Percentiles rank a stretch among this genome's conserved stretches.
phyloP scores from a whole-genome alignment of 2,329 filamentous ascomycete genomes.

The Cladosporium sp. region DNA sequence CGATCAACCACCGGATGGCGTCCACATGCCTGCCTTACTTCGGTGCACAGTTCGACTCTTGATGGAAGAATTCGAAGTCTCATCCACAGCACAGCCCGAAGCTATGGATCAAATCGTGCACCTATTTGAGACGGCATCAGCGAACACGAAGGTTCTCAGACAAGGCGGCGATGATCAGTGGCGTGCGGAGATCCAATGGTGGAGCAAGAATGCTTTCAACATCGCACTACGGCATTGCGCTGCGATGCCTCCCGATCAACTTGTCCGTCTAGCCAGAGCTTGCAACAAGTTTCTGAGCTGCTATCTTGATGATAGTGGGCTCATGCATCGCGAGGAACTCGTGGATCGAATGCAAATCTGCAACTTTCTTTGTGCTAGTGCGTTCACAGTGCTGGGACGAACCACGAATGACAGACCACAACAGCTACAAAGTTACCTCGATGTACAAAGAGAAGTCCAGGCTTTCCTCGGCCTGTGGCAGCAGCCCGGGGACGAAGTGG shows the following conservation, averaged over 20 bases:
- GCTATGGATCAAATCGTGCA: slow-evolving; percentile 50
- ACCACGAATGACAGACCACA: slow-evolving; percentile 40
- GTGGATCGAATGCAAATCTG: slow-evolving; percentile 62
- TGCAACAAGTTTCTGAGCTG: slow-evolving; percentile 35
- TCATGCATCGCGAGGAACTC: slow-evolving; percentile 29
- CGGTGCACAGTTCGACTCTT: slow-evolving; percentile 51
- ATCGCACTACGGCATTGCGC: slow-evolving; percentile 61
- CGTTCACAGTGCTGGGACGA: slow-evolving; percentile 46
- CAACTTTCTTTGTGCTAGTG: slow-evolving; percentile 58
- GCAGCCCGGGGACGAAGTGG: slow-evolving; percentile 23
- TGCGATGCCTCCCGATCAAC: slow-evolving; percentile 51
- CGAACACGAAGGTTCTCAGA: slow-evolving; percentile 41
- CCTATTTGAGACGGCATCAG: slow-evolving; percentile 49
- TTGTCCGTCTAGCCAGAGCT: slow-evolving; percentile 52
- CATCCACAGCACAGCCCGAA: slow-evolving; percentile 23
- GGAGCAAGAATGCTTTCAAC: slow-evolving; percentile 78
- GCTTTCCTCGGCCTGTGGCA: not conserved
- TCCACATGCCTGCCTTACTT: slow-evolving; percentile 62
- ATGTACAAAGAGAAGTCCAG: slow-evolving; percentile 59
- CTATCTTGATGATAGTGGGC: slow-evolving; percentile 18
- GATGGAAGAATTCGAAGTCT: slow-evolving; percentile 38
- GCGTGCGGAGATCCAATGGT: slow-evolving; percentile 71
- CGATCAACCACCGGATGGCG: slow-evolving; percentile 47
- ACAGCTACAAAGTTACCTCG: slow-evolving; percentile 59
- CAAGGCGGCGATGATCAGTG: slow-evolving; percentile 36